phyloP scores from a whole-genome alignment of 768 basidiomycete genomes.

The Holtermannia corniformis region DNA sequence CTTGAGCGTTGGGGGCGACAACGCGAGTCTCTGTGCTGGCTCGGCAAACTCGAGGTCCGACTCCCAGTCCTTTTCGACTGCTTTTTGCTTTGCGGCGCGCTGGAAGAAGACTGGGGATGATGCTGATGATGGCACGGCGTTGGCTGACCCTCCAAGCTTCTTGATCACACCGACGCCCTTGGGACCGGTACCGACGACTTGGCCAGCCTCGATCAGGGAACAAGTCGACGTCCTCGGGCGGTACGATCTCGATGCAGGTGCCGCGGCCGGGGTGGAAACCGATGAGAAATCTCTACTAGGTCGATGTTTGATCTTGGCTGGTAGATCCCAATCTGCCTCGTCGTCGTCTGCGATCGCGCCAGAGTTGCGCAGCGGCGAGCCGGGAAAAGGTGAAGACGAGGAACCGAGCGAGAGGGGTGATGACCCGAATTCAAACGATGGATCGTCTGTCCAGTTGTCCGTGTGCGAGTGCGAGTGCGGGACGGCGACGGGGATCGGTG shows the following conservation, averaged over 20 bases:
- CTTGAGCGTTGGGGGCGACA: constrained; percentile 10
- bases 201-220: constrained; percentile 3
- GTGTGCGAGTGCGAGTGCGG: background rate
- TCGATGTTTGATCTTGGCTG: background rate
- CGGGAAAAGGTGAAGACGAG: constrained; percentile 1
- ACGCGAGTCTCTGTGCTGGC: constrained; percentile 3
- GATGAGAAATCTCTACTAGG: background rate
- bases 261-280: constrained; percentile 7
- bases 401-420: constrained; percentile 1
- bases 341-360: constrained; percentile 5
- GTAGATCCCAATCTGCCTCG: constrained; percentile 8
- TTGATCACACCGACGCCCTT: constrained; percentile 27
- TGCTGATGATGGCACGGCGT: background rate
- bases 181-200: constrained; percentile 21
- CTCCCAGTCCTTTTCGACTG: constrained; percentile 20
- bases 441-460: constrained; percentile 36
- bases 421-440: constrained; percentile 26
- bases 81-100: constrained; percentile 3
- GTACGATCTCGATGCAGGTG: background rate
- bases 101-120: constrained; percentile 2
- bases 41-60: constrained; percentile 24
- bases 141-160: constrained; percentile 7
- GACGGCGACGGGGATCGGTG: background rate
- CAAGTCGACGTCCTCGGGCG: background rate
- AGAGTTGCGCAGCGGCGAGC: constrained; percentile 6